Conservation (phyloP, 2,329 filamentous ascomycete species). For the Huntiella moniliformis region DNA sequence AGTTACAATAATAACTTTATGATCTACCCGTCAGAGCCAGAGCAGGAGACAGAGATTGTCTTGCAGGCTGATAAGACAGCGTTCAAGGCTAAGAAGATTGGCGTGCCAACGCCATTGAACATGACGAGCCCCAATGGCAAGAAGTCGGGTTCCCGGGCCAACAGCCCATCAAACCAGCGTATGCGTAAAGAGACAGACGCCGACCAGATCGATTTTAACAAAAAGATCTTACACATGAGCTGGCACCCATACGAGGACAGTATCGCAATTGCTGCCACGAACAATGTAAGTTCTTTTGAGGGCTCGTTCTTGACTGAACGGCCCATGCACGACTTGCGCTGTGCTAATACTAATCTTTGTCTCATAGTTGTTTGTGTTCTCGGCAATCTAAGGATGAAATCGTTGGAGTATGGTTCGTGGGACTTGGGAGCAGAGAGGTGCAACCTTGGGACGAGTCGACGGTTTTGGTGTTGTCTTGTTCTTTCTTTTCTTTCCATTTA, state of each 20-base stretch:
- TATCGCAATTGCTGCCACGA: slow-evolving; percentile 97
- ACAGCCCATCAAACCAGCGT: slow-evolving; percentile 74
- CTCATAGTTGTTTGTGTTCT: slow-evolving; percentile 55
- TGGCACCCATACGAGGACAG: slow-evolving; percentile 99
- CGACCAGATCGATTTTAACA: slow-evolving; percentile 99
- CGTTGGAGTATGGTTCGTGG: no score
- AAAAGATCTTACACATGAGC: slow-evolving; percentile 99
- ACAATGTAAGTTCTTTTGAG: slow-evolving; percentile 58
- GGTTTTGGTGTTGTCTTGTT: no score
- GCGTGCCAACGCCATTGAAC: slow-evolving; percentile 93
- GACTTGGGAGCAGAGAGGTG: background rate
- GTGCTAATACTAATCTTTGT: slow-evolving; percentile 12
- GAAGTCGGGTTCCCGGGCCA: slow-evolving; percentile 74
- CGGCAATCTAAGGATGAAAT: slow-evolving; percentile 38
- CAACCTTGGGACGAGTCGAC: no score
- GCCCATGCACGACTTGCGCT: background rate
- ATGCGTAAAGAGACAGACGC: slow-evolving; percentile 99
- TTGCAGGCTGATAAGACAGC: slow-evolving; percentile 96
- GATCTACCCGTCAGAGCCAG: slow-evolving; percentile 94
- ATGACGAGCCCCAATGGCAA: slow-evolving; percentile 60
- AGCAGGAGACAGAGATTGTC: slow-evolving; percentile 93
- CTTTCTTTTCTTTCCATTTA: no score
- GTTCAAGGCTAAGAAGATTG: slow-evolving; percentile 99
- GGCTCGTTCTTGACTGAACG: background rate
- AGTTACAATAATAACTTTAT: slow-evolving; percentile 99